phyloP scores from a whole-genome alignment of 306 rosid genomes.

The Gynostemma pentaphyllum region DNA sequence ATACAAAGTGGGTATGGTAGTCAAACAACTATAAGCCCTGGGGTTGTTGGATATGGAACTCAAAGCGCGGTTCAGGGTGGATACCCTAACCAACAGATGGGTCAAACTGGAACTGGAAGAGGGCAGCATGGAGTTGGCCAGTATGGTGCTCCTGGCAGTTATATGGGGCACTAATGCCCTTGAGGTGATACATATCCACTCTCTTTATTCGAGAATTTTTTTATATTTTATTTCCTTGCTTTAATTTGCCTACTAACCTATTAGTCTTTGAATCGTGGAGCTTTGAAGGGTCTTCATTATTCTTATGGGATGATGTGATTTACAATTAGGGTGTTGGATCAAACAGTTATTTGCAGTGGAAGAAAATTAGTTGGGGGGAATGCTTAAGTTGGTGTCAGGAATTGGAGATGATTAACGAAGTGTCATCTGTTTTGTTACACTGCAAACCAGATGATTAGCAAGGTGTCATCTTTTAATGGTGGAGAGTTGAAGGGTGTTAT shows the following conservation, averaged over 20 bases:
- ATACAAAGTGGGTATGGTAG: conserved; percentile 57
- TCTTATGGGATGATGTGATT: neutral
- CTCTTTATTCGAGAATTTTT: neutral
- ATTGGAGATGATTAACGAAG: neutral
- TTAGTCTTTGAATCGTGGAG: neutral
- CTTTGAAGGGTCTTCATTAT: neutral
- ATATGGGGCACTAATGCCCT: conserved; percentile 66
- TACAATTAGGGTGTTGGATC: neutral
- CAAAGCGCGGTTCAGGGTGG: conserved; percentile 57
- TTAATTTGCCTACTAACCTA: conserved; percentile 9
- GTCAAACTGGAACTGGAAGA: conserved; percentile 77
- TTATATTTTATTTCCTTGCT: neutral
- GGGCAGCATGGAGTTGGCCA: conserved; percentile 73
- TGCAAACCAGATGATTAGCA: no score
- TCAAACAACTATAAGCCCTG: conserved; percentile 46
- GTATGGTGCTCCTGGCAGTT: conserved; percentile 50
- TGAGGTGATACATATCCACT: conserved; percentile 23
- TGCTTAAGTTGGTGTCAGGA: neutral
- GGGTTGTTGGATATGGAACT: conserved; percentile 54
- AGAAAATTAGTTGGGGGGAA: neutral
- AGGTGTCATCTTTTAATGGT: no score
- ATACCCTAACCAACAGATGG: conserved; percentile 58
- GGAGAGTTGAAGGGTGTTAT: no score
- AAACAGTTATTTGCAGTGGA: neutral
- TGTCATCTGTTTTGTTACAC: neutral